Percentiles rank a stretch among this genome's conserved stretches.
These are phyloP conservation scores for Limnomonas spitsbergensis DNA, from an alignment of 139 green algal species.

Conservation along the genomic window DNA sequence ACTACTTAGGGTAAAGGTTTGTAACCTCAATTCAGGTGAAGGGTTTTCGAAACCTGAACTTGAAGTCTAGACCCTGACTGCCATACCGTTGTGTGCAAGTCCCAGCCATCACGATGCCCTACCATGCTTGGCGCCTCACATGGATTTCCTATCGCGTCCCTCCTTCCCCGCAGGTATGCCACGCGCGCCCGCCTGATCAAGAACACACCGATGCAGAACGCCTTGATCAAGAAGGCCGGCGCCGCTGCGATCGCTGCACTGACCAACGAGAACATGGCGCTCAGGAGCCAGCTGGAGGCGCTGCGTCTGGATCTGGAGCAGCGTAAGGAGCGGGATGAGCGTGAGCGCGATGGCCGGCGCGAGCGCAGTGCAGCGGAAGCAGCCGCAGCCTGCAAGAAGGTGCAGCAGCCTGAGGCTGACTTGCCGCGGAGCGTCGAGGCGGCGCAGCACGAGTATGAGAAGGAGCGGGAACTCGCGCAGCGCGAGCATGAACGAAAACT, in stretches of 20 bases:
- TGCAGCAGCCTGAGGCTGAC: not conserved
- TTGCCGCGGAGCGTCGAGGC: not conserved
- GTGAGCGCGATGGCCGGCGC: not conserved
- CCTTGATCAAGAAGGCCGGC: not conserved
- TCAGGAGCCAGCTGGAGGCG: not conserved
- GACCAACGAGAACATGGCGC: not conserved
- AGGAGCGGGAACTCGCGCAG: no score
- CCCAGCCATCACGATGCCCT: not conserved
- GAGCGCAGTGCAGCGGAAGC: not conserved
- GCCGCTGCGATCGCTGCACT: not conserved
- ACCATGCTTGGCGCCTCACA: not conserved
- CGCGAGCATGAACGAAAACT: no score
- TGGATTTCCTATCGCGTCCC: no score
- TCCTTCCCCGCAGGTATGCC: slow-evolving; percentile 9
- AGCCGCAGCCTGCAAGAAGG: not conserved
- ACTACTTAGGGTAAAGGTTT: no score
- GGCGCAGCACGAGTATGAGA: no score
- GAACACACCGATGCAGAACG: slow-evolving; percentile 11
- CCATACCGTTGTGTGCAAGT: no score
- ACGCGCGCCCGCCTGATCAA: slow-evolving; percentile 1
- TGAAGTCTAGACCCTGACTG: no score
- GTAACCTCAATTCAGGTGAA: no score
- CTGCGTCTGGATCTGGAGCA: not conserved
- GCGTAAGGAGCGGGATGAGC: not conserved
- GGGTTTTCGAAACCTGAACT: not conserved